phyloP scores from a whole-genome alignment of 164 flowering plant genomes.

The Liriodendron chinense region DNA sequence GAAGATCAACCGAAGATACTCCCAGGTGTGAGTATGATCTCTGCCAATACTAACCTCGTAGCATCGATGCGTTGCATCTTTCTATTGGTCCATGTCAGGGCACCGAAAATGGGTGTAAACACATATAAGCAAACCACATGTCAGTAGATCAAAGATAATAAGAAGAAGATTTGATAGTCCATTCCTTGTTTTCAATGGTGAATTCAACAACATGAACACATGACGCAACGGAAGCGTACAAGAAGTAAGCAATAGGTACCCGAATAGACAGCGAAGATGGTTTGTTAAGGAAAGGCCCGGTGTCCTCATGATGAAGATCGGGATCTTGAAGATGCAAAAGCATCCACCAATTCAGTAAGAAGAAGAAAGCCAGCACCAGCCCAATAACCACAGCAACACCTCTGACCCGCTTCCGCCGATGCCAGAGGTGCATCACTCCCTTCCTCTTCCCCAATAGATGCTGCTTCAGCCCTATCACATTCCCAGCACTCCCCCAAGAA shows the following conservation, averaged over 20 bases:
- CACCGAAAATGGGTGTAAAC: no score
- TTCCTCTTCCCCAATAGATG: conserved; percentile 28
- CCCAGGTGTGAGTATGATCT: no score
- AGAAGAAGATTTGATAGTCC: no score
- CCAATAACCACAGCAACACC: conserved; percentile 30
- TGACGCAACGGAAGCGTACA: neutral
- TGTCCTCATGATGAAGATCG: conserved; percentile 11
- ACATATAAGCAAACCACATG: neutral
- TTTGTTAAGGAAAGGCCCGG: conserved; percentile 19
- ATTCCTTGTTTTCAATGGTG: neutral
- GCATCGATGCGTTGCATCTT: neutral
- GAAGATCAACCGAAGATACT: no score
- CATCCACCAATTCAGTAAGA: conserved; percentile 74
- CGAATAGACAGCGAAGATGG: conserved; percentile 30
- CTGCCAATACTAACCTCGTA: no score
- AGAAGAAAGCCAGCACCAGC: conserved; percentile 42
- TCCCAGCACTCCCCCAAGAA: conserved; percentile 4
- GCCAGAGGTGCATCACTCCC: conserved; percentile 40
- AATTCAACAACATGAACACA: neutral
- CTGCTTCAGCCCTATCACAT: neutral
- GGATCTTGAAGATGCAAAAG: conserved; percentile 49
- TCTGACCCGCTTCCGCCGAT: conserved; percentile 35
- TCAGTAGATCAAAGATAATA: neutral
- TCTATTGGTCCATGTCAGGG: no score
- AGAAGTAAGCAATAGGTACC: conserved; percentile 22